These are phyloP conservation scores for Aegle marmelos DNA, from an alignment of 345 rosid genomes.

Conservation along the genomic window DNA sequence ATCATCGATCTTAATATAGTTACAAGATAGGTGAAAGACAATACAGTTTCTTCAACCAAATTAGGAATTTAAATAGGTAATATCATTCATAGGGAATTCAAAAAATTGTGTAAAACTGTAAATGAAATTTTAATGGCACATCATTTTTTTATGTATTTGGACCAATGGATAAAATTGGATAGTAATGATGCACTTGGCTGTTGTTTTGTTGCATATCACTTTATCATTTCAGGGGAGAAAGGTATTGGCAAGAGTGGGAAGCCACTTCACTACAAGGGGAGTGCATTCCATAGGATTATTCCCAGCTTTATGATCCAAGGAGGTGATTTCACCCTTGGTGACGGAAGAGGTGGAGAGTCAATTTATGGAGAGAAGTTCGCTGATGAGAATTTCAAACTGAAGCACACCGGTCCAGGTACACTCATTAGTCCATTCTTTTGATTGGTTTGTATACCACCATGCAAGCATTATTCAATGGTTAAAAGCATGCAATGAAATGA, in stretches of 20 bases:
- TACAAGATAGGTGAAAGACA: not conserved
- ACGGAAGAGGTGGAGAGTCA: slow-evolving; percentile 96
- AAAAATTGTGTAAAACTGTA: not conserved
- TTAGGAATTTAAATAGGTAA: not conserved
- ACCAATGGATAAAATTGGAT: not conserved
- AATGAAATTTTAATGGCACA: not conserved
- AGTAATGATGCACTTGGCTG: not conserved
- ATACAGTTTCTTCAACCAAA: not conserved
- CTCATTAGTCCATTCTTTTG: not conserved
- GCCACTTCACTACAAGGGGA: slow-evolving; percentile 81
- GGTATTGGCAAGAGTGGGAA: slow-evolving; percentile 91
- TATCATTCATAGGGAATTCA: not conserved
- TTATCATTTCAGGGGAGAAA: slow-evolving; percentile 62
- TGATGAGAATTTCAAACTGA: slow-evolving; percentile 92
- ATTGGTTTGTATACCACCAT: not conserved
- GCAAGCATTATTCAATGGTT: not conserved
- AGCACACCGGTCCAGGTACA: slow-evolving; percentile 93
- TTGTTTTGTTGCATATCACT: not conserved
- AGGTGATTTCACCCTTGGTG: slow-evolving; percentile 94
- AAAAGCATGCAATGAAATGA: not conserved
- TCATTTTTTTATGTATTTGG: not conserved
- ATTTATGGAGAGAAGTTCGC: slow-evolving; percentile 93
- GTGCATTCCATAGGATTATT: slow-evolving; percentile 84
- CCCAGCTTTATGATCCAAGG: slow-evolving; percentile 98
- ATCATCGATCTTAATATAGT: not conserved